Percentiles rank a stretch among this genome's conserved stretches.
Evolutionary conservation across 1,284 basidiomycete genomes (phyloP).

Genomic region (Microbotryum scabiosae): DNA sequence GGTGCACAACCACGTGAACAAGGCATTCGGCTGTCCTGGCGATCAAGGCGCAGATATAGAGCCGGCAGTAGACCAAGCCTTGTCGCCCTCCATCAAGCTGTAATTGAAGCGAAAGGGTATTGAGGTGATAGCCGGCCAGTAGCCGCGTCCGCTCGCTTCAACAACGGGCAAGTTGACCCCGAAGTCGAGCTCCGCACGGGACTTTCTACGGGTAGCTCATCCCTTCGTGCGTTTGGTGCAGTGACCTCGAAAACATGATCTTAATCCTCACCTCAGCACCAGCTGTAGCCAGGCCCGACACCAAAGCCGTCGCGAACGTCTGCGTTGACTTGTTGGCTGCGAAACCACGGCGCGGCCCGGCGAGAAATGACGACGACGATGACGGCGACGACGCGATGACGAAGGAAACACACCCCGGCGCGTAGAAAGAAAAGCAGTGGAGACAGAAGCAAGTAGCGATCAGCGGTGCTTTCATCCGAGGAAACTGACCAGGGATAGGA

Average conservation of each 20-base stretch:
- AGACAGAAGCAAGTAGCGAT: too few relatives aligned
- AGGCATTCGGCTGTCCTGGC: not conserved
- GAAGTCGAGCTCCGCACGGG: not conserved
- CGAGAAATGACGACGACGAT: too few relatives aligned
- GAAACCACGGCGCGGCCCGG: not conserved
- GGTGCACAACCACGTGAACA: not conserved
- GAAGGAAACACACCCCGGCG: too few relatives aligned
- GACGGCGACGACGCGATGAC: too few relatives aligned
- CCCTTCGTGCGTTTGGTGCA: not conserved
- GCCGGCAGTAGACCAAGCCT: slow-evolving; percentile 12
- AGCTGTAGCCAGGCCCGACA: slow-evolving; percentile 10
- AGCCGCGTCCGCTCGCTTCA: too few relatives aligned
- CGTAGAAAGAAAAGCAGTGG: too few relatives aligned
- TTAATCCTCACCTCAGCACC: slow-evolving; percentile 11
- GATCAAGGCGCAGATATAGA: not conserved
- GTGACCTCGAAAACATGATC: not conserved
- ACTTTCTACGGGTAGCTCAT: not conserved
- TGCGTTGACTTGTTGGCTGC: slow-evolving; percentile 8
- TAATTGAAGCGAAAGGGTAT: too few relatives aligned
- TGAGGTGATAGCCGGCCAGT: too few relatives aligned
- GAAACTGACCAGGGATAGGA: too few relatives aligned
- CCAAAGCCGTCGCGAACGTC: slow-evolving; percentile 34
- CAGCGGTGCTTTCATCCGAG: too few relatives aligned
- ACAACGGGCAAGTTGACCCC: slow-evolving; percentile 17
- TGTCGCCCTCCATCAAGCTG: too few relatives aligned